phyloP scores from a whole-genome alignment of 139 green algal species.

The Coelastrella sp. region DNA sequence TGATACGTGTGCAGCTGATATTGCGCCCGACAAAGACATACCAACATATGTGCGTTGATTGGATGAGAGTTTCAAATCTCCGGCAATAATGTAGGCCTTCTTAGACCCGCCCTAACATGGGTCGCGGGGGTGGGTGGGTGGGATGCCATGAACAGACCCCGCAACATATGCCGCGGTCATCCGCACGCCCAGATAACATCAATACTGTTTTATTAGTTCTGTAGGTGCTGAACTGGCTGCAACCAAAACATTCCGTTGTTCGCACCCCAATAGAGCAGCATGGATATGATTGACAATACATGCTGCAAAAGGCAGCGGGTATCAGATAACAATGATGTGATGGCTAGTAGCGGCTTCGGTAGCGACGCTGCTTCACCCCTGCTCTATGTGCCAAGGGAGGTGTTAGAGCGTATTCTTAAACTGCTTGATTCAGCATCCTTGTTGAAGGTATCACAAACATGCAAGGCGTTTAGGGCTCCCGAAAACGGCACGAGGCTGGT shows the following conservation, averaged over 20 bases:
- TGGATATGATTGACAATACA: background rate
- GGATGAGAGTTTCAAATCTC: too few species aligned
- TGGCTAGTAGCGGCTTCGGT: background rate
- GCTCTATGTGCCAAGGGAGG: constrained; percentile 24
- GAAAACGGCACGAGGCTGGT: constrained; percentile 23
- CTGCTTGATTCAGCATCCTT: background rate
- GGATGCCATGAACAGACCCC: too few species aligned
- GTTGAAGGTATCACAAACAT: background rate
- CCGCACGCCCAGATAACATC: too few species aligned
- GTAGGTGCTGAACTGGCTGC: background rate
- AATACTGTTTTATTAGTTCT: too few species aligned
- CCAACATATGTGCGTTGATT: too few species aligned
- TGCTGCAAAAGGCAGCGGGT: background rate
- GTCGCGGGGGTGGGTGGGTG: too few species aligned
- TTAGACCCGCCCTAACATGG: too few species aligned
- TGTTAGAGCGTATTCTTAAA: constrained; percentile 28
- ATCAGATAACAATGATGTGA: background rate
- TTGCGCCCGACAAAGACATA: too few species aligned
- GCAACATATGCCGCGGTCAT: too few species aligned
- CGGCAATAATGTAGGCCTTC: too few species aligned
- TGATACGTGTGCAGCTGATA: too few species aligned
- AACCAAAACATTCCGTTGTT: constrained; percentile 20
- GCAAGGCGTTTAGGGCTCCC: constrained; percentile 12
- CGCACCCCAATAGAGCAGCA: too few species aligned
- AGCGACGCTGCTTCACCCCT: background rate